Evolutionary conservation across 768 basidiomycete genomes (phyloP).

Genomic region (Pulveroboletus ravenelii): DNA sequence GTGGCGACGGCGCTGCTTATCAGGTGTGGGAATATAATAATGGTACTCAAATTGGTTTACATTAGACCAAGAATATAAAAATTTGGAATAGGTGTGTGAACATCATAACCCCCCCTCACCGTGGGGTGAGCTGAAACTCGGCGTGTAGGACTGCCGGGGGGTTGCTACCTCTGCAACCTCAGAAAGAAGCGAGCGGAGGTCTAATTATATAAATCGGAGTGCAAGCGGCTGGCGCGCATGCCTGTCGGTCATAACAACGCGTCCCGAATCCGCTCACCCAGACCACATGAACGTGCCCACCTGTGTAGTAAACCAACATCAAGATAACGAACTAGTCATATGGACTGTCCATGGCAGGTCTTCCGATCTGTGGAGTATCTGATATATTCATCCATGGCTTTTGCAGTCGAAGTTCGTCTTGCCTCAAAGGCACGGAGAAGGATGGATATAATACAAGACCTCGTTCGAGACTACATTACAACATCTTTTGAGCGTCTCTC

Average conservation of each 20-base stretch:
- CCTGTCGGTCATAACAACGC: conserved; percentile 11
- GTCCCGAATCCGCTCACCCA: conserved; percentile 6
- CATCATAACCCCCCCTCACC: too few species aligned
- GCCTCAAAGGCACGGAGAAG: conserved; percentile 62
- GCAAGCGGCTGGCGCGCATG: too few species aligned
- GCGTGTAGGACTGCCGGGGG: too few species aligned
- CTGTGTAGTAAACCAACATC: not conserved
- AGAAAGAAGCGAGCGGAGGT: too few species aligned
- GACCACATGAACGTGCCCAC: conserved; percentile 12
- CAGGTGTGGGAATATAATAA: too few species aligned
- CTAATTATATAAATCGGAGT: too few species aligned
- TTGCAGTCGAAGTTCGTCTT: conserved; percentile 79
- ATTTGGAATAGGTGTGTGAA: too few species aligned
- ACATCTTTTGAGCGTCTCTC: conserved; percentile 61
- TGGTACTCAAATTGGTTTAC: too few species aligned
- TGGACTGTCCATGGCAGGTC: conserved; percentile 67
- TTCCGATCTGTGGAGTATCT: not conserved
- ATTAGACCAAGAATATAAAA: too few species aligned
- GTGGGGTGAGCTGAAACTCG: too few species aligned
- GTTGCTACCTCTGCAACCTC: too few species aligned
- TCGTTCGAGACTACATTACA: conserved; percentile 53
- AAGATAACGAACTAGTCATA: conserved; percentile 18
- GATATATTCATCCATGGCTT: not conserved
- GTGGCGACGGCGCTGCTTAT: not conserved
- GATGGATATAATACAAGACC: conserved; percentile 67